Conservation (phyloP, 169 alveolate genomes). For the Blepharisma undulans region DNA sequence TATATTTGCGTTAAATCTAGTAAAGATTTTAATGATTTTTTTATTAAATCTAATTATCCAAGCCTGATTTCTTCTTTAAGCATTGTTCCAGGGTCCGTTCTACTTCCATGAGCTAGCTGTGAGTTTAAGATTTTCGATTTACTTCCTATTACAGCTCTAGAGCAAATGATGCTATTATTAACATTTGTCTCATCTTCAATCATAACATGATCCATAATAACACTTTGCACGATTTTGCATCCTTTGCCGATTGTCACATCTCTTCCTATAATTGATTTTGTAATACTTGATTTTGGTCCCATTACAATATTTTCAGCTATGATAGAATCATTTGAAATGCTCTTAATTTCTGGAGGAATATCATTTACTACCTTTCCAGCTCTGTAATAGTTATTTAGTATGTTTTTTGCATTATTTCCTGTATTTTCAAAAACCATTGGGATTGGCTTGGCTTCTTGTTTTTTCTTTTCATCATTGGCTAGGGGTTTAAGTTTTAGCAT, state of each 20-base stretch:
- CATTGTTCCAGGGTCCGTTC: neutral
- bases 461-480: neutral
- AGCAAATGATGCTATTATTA: conserved; percentile 46
- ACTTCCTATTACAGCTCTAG: neutral
- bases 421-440: neutral
- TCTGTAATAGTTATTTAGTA: neutral
- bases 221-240: conserved; percentile 51
- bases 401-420: conserved; percentile 9
- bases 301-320: conserved; percentile 38
- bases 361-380: neutral
- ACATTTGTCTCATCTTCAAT: conserved; percentile 50
- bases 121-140: conserved; percentile 22
- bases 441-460: neutral
- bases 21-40: neutral
- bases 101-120: conserved; percentile 7
- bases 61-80: conserved; percentile 13
- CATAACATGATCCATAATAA: conserved; percentile 44
- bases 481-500: neutral
- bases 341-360: neutral
- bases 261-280: conserved; percentile 39
- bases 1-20: too few species aligned
- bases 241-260: conserved; percentile 53
- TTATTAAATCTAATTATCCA: neutral
- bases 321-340: neutral
- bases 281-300: conserved; percentile 43